Conservation (phyloP, 1,284 basidiomycete genomes). For the Wallemia mellicola region DNA sequence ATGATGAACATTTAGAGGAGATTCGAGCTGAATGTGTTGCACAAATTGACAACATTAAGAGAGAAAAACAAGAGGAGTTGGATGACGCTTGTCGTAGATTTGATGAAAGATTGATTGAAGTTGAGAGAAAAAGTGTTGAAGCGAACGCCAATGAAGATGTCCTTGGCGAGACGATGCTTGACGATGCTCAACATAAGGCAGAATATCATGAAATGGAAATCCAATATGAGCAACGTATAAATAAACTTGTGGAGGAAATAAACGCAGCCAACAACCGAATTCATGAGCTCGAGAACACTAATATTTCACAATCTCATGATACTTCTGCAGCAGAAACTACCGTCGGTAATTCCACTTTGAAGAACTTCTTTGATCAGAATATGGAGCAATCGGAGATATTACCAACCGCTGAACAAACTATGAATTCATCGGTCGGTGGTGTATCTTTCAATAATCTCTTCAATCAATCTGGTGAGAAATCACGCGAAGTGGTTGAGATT, state of each 20-base stretch:
- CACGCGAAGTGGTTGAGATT: not conserved
- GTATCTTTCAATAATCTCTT: not conserved
- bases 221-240: not conserved
- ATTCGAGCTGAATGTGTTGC: not conserved
- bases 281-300: not conserved
- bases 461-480: too few species aligned
- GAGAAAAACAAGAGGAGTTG: not conserved
- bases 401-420: not conserved
- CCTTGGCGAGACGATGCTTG: not conserved
- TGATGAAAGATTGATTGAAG: not conserved
- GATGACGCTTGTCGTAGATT: not conserved
- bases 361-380: not conserved
- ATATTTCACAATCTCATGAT: not conserved
- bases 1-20: not conserved
- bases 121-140: too few species aligned
- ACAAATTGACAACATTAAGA: not conserved
- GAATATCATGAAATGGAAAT: not conserved
- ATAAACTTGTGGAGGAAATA: not conserved
- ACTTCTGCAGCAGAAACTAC: not conserved
- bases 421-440: not conserved
- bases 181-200: not conserved
- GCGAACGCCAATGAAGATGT: not conserved
- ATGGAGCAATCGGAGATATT: too few species aligned
- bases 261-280: not conserved
- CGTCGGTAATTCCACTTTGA: not conserved